A percentile compares a stretch with the other conserved stretches of the same genome.
Evolutionary conservation across 352 stramenopile species (phyloP).

Genomic region (Phytophthora macrochlamydospora): DNA sequence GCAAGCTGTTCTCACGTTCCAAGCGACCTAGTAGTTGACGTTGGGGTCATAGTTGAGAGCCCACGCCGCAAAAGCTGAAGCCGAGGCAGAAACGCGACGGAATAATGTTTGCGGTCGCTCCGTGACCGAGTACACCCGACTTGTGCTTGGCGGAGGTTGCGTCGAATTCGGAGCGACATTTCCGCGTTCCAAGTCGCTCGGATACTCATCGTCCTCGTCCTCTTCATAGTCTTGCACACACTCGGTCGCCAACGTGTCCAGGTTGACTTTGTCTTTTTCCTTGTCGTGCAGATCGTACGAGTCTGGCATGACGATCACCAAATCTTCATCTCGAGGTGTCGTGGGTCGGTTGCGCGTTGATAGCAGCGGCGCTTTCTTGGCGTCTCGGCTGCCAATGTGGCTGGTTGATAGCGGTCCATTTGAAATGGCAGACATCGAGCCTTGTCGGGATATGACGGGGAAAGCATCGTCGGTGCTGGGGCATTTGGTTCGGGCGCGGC

Average conservation of each 20-base stretch:
- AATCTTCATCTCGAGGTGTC: constrained; percentile 34
- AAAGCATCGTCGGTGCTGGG: constrained; percentile 18
- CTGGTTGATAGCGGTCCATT: constrained; percentile 21
- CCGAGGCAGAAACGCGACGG: constrained; percentile 34
- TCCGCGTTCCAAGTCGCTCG: constrained; percentile 20
- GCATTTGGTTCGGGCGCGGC: constrained; percentile 11
- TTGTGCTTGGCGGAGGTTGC: constrained; percentile 13
- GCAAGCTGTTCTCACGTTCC: not conserved
- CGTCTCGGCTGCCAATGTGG: constrained; percentile 19
- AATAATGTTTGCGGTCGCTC: constrained; percentile 32
- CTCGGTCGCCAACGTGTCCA: constrained; percentile 22
- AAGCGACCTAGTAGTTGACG: constrained; percentile 23
- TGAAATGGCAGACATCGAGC: constrained; percentile 29
- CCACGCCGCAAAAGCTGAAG: constrained; percentile 36
- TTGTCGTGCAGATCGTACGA: constrained; percentile 5
- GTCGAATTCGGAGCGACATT: constrained; percentile 12
- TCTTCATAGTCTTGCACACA: constrained; percentile 31
- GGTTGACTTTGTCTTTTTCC: constrained; percentile 17
- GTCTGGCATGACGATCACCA: constrained; percentile 39
- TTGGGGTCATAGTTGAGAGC: constrained; percentile 42
- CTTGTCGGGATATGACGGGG: constrained; percentile 28
- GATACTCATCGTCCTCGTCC: constrained; percentile 27
- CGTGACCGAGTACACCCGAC: constrained; percentile 36
- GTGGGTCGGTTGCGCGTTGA: constrained; percentile 22
- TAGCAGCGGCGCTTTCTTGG: constrained; percentile 39